Evolutionary conservation across 768 basidiomycete genomes (phyloP), one percentile per base, ranked within the genome.

Genomic region (Xerocomus brunneocitrinus): DNA sequence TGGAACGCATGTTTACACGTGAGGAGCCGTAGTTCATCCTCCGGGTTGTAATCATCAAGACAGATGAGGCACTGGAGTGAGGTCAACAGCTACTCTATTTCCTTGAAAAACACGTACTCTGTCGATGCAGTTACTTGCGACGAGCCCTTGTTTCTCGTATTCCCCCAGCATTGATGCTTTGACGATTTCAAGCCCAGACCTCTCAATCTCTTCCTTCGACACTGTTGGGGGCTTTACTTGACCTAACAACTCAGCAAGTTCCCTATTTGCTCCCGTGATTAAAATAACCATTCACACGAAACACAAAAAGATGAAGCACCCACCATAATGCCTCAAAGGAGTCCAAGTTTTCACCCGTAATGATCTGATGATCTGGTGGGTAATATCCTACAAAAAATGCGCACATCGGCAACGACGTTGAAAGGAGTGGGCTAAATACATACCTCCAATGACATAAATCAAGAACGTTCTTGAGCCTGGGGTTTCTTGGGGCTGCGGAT

Each of bases 1-100:
- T 98, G 94, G 78, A 94, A 98, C n/a, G 81, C 85, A 71, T 98
- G 94, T 58, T 82, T 79, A 70, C 95, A 97, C 5, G 72, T 72
- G 73, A 98, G 78, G 32, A 97, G 71, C 25, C 95, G 83, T 45
- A 95, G 71, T 27, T 92, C 84, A 42, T 92, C 89, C 41, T 89
- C 85, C 2, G 74, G 66, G 31, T 79, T 77, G 69, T 97, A 97
- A 50, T 95, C 91, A 52, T 91, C 88, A 47, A 95, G 74, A 65
- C 94, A 98, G 35, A 97, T 87, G 55, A 91, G 74, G 63, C 88
- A 91, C 87, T 89, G 58, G 6, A 44, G 39, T 19, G 48, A 16
- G 8, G 46, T 59, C 19, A 58, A 28, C 44, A 9, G 31, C 27
- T 32, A 8, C 39, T 30, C 10, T 31, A n/a, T 36, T n/a, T 36